Evolutionary conservation across 345 rosid species (phyloP).

Genomic region (Hibiscus mutabilis): DNA sequence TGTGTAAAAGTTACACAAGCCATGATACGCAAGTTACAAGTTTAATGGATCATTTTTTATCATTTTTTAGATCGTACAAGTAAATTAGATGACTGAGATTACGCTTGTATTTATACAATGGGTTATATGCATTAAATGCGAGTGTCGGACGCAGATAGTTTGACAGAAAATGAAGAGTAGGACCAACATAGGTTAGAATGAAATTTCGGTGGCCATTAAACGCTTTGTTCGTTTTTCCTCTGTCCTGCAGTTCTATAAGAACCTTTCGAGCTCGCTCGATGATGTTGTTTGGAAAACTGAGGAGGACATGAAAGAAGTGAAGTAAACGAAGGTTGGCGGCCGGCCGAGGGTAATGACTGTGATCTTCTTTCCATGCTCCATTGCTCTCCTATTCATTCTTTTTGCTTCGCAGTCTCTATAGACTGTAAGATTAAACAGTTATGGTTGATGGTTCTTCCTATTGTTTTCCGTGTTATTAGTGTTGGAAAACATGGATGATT

Average conservation of each 20-base stretch:
- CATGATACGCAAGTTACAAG: too few species aligned
- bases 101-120: too few species aligned
- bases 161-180: too few species aligned
- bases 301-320: slow-evolving; percentile 56
- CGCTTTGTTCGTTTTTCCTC: neutral
- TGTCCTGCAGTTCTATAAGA: slow-evolving; percentile 86
- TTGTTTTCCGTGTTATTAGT: slow-evolving; percentile 22
- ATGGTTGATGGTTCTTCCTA: slow-evolving; percentile 12
- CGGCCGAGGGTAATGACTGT: slow-evolving; percentile 5
- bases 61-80: too few species aligned
- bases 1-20: too few species aligned
- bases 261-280: slow-evolving; percentile 64
- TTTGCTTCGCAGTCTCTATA: neutral
- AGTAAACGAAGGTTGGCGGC: neutral
- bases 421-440: slow-evolving; percentile 1
- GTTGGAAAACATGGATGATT: slow-evolving; percentile 25
- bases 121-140: too few species aligned
- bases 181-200: too few species aligned
- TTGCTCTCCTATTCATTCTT: slow-evolving; percentile 10
- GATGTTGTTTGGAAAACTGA: slow-evolving; percentile 90
- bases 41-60: too few species aligned
- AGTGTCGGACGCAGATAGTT: too few species aligned
- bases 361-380: neutral
- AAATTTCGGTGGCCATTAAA: neutral
- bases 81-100: too few species aligned